phyloP scores from a whole-genome alignment of 2,329 filamentous ascomycete genomes.

The Fusarium sp. region DNA sequence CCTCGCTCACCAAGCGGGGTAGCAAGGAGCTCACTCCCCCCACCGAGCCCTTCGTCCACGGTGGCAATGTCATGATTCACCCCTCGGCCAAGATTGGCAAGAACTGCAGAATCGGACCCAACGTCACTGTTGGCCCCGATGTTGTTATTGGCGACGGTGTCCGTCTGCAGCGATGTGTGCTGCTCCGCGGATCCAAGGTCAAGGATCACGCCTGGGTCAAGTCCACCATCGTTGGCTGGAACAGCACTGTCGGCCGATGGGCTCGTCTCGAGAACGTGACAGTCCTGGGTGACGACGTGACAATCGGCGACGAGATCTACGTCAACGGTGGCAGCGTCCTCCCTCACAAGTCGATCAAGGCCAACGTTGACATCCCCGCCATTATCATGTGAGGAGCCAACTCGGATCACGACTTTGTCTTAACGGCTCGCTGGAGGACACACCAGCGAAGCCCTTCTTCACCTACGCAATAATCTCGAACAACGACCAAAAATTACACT shows the following conservation, averaged over 20 bases:
- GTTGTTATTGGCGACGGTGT: conserved; percentile 95
- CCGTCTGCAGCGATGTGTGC: conserved; percentile 90
- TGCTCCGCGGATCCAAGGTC: conserved; percentile 90
- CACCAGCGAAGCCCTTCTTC: conserved; percentile 25
- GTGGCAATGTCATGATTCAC: conserved; percentile 96
- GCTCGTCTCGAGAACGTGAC: conserved; percentile 97
- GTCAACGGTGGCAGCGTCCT: conserved; percentile 96
- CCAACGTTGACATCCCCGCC: conserved; percentile 86
- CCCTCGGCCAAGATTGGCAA: conserved; percentile 95
- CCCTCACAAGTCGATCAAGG: conserved; percentile 99
- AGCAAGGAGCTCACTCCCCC: conserved; percentile 83
- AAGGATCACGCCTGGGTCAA: conserved; percentile 99
- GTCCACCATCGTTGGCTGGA: conserved; percentile 98
- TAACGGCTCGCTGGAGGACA: conserved; percentile 36
- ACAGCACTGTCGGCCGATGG: conserved; percentile 95
- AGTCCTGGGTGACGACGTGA: conserved; percentile 97
- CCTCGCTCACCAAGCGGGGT: conserved; percentile 89
- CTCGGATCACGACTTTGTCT: conserved; percentile 4
- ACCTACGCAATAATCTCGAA: conserved; percentile 34
- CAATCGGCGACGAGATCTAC: conserved; percentile 97
- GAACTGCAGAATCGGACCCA: conserved; percentile 97
- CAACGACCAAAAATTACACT: conserved; percentile 31
- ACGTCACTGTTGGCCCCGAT: conserved; percentile 94
- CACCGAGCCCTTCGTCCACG: conserved; percentile 84
- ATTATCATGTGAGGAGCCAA: conserved; percentile 72